Evolutionary conservation across 257 asterid species (phyloP).

Genomic region (Solanum lycopersicoides): DNA sequence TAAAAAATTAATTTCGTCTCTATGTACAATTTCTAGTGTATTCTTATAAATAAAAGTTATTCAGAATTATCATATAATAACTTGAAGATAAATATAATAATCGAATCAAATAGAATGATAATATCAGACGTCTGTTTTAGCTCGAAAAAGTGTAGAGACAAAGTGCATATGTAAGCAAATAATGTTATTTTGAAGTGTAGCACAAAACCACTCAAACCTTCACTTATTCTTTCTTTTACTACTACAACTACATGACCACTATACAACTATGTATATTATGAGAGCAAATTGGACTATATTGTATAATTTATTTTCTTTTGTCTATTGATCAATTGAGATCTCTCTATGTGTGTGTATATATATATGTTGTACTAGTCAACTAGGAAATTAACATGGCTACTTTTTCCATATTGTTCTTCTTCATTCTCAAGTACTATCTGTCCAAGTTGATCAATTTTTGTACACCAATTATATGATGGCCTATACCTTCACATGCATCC

Average conservation of each 20-base stretch:
- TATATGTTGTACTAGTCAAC: conserved; percentile 24
- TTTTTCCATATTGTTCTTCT: conserved; percentile 1
- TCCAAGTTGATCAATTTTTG: conserved; percentile 13
- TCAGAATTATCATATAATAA: not conserved
- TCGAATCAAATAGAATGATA: not conserved
- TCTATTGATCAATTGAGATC: not conserved
- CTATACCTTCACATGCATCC: conserved; percentile 32
- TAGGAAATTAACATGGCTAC: conserved; percentile 14
- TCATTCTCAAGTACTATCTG: conserved; percentile 12
- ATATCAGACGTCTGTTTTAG: not conserved
- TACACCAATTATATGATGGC: conserved; percentile 11
- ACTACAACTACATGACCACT: conserved; percentile 21
- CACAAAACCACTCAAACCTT: conserved; percentile 23
- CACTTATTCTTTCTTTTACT: conserved; percentile 42
- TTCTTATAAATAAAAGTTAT: not conserved
- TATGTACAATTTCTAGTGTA: not conserved
- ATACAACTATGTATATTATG: not conserved
- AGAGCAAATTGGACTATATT: not conserved
- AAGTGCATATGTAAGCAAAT: conserved; percentile 15
- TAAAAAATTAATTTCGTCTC: not conserved
- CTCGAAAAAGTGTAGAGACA: not conserved
- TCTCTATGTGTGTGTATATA: not conserved
- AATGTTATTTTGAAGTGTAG: conserved; percentile 26
- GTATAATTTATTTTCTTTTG: not conserved
- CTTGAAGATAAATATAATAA: not conserved